Base-by-base conservation (phyloP, 1,284 basidiomycete genomes). In the Apiotrichum sp. region DNA sequence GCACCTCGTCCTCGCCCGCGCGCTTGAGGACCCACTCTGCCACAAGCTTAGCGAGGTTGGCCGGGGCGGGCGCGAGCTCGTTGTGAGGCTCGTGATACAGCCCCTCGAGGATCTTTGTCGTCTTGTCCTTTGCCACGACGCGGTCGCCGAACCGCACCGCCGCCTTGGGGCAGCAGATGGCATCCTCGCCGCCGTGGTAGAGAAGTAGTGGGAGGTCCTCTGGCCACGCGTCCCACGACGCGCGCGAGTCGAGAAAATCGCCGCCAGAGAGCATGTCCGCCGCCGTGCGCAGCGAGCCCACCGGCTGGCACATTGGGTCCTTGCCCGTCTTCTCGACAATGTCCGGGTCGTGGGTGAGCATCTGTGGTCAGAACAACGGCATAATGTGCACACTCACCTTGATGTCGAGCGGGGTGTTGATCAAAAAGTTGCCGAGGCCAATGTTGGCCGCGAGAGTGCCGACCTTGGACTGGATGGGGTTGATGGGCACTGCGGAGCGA, bases 1-100 rank as follows among this genome's bases (percentile, higher is more conserved):
- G 46, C 4, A 39, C 34, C 16, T 35, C n/a, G 40, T 52, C 46
- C 47, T 49, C 46, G 11, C 52, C 33, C 3, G 52, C 46, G 4
- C 48, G 47, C 39, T 51, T 53, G 51, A 63, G 54, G 31, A 75
- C 58, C 73, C 73, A 75, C 5, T 65, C 62, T 3, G 59, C 56
- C 39, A 73, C 60, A 6, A 60, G 40, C 44, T 65, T 63, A n/a
- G 66, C 66, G 13, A 69, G 49, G 29, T 71, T 56, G 57, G 59
- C 42, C 6, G 71, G 73, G 5, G 57, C 64, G 7, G 70, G 69
- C 32, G 85, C 81, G 0, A 85, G 83, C 70, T 95, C 92, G 65
- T 91, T 87, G 49, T 87, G 84, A 11, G 91, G 77, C 68, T 93
- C 91, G 65, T 95, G 91, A 67, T 81, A 87, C 36, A 83, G 87